Percentiles rank a stretch among this genome's conserved stretches.
Conservation (phyloP, 306 rosid genomes). For the Cyclanthera cordifolia region DNA sequence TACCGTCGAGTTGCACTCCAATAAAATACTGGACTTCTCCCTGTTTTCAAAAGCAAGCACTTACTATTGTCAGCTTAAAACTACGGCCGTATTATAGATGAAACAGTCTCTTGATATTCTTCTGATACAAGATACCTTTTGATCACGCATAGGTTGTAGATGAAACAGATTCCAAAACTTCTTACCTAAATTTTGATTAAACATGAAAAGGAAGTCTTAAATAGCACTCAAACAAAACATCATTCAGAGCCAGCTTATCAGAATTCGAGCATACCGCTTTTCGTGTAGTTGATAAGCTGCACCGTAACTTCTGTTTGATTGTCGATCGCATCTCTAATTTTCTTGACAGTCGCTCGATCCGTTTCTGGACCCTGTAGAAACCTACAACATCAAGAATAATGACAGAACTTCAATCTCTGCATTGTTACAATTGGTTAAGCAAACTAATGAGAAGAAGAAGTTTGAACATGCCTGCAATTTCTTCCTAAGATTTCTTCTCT, state of each 20-base stretch:
- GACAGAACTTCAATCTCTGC: neutral
- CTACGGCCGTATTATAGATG: neutral
- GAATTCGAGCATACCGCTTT: slow-evolving; percentile 43
- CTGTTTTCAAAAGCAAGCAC: slow-evolving; percentile 29
- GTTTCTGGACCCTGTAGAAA: slow-evolving; percentile 98
- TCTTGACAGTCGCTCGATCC: slow-evolving; percentile 74
- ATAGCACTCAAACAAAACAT: neutral
- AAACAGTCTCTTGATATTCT: no score
- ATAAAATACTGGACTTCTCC: slow-evolving; percentile 96
- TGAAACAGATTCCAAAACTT: slow-evolving; percentile 97
- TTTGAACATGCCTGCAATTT: slow-evolving; percentile 68
- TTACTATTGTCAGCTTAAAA: neutral
- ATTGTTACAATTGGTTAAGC: neutral
- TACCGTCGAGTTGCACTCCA: slow-evolving; percentile 98
- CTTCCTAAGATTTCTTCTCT: slow-evolving; percentile 97
- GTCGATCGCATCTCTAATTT: slow-evolving; percentile 85
- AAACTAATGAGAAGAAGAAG: neutral
- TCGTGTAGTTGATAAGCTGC: slow-evolving; percentile 85
- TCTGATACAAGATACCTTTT: no score
- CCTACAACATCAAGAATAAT: slow-evolving; percentile 32
- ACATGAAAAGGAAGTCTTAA: slow-evolving; percentile 2
- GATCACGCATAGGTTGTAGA: slow-evolving; percentile 99
- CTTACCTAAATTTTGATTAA: slow-evolving; percentile 46
- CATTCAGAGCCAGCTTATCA: neutral
- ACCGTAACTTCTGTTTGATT: slow-evolving; percentile 85